Conservation (phyloP, 495 filamentous ascomycete genomes). For the Penicillium malachiteum region DNA sequence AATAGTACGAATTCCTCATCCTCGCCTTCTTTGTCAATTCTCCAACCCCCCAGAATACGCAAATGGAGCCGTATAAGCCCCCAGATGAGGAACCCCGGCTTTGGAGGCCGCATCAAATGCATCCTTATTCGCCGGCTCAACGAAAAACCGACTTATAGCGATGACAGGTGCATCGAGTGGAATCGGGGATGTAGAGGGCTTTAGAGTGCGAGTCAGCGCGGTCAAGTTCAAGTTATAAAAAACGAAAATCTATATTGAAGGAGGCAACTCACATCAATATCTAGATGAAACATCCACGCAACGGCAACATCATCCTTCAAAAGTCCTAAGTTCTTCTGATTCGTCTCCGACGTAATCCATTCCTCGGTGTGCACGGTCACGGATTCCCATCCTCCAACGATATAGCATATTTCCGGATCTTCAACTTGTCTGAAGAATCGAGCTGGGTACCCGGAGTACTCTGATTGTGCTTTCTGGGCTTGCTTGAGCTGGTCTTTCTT, state of each 20-base stretch:
- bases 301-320: conserved; percentile 44
- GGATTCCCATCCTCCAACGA: conserved; percentile 53
- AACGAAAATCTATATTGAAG: not conserved
- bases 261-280: conserved; percentile 19
- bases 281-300: conserved; percentile 38
- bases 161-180: conserved; percentile 43
- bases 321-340: conserved; percentile 42
- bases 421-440: conserved; percentile 46
- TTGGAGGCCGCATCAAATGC: conserved; percentile 38
- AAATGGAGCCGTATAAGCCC: conserved; percentile 34
- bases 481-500: not conserved
- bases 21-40: conserved; percentile 41
- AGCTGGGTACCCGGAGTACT: conserved; percentile 31
- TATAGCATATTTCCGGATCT: conserved; percentile 44
- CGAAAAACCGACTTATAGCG: conserved; percentile 42
- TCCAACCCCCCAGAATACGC: conserved; percentile 45
- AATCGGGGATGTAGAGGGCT: conserved; percentile 15
- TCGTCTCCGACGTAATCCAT: conserved; percentile 44
- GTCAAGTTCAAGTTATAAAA: not conserved
- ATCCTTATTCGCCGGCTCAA: conserved; percentile 38
- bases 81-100: conserved; percentile 29
- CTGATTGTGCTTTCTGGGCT: conserved; percentile 36
- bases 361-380: conserved; percentile 39
- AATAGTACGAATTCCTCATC: conserved; percentile 53
- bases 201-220: not conserved